Evolutionary conservation across 108 stramenopile species (phyloP).

Genomic region (Pinguiococcus pyrenoidosus): DNA sequence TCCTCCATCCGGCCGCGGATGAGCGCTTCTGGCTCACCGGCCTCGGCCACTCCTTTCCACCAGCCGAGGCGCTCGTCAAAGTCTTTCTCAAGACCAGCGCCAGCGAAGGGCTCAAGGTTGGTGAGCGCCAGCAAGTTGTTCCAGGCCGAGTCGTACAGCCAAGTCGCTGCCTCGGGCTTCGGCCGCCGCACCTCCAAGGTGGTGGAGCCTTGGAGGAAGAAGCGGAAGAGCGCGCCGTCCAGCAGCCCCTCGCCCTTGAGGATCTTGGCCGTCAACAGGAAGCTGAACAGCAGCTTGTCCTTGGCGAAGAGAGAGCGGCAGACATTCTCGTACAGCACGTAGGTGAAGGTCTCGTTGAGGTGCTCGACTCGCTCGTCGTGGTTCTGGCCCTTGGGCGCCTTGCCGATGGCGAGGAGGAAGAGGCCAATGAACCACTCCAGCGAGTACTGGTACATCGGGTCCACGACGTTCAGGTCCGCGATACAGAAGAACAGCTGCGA

Average conservation of each 20-base stretch:
- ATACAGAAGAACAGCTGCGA: constrained; percentile 50
- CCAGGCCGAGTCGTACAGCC: constrained; percentile 38
- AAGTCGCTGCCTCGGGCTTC: constrained; percentile 23
- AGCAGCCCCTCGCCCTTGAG: constrained; percentile 15
- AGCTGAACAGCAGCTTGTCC: constrained; percentile 48
- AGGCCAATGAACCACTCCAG: constrained; percentile 49
- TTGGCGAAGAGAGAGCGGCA: constrained; percentile 47
- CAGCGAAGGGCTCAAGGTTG: constrained; percentile 14
- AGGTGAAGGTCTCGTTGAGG: constrained; percentile 41
- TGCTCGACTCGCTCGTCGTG: constrained; percentile 32
- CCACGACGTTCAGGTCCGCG: constrained; percentile 37
- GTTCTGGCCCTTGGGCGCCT: constrained; percentile 13
- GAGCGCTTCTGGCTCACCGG: constrained; percentile 10
- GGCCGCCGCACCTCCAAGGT: constrained; percentile 31
- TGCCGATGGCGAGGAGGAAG: constrained; percentile 40
- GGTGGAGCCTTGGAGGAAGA: constrained; percentile 43
- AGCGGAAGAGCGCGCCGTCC: constrained; percentile 24
- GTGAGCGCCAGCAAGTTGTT: constrained; percentile 32
- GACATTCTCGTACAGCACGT: constrained; percentile 43
- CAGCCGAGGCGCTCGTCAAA: constrained; percentile 9
- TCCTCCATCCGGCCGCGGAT: constrained; percentile 21
- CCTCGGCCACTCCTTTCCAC: constrained; percentile 31
- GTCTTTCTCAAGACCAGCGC: constrained; percentile 4
- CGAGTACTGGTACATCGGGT: constrained; percentile 57
- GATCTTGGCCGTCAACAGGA: constrained; percentile 38